Evolutionary conservation across 495 filamentous ascomycete species (phyloP).

Genomic region (Lasiosphaeriaceae sp.): DNA sequence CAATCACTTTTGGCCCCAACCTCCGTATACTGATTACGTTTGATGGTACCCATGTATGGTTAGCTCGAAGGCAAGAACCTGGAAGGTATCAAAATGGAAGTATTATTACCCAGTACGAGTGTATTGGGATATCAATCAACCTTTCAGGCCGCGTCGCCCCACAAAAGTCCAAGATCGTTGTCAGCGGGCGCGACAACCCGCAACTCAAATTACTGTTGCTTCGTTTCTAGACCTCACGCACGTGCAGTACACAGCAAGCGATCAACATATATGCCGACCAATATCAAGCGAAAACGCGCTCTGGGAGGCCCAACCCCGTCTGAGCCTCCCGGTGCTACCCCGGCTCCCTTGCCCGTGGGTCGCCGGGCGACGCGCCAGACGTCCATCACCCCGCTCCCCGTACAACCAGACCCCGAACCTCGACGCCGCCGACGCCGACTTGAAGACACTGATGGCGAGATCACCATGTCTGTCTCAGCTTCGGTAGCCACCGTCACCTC

Average conservation of each 20-base stretch:
- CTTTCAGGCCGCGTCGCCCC: too few relatives aligned
- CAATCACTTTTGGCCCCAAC: too few relatives aligned
- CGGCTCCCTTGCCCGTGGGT: constrained; percentile 17
- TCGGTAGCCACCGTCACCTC: constrained; percentile 1
- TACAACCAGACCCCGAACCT: constrained; percentile 28
- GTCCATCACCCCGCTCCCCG: constrained; percentile 29
- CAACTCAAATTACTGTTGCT: neutral
- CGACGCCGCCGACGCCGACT: constrained; percentile 33
- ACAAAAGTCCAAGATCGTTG: too few relatives aligned
- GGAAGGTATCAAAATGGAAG: too few relatives aligned
- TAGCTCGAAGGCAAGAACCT: too few relatives aligned
- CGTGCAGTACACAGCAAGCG: neutral
- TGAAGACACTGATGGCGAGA: constrained; percentile 12
- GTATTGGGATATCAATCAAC: too few relatives aligned
- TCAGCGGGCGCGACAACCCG: too few relatives aligned
- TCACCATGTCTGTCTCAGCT: neutral
- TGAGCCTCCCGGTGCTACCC: constrained; percentile 9
- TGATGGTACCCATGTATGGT: too few relatives aligned
- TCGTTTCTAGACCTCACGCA: neutral
- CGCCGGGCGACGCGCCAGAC: constrained; percentile 43
- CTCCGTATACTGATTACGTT: too few relatives aligned
- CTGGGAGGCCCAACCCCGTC: neutral
- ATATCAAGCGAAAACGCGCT: constrained; percentile 40
- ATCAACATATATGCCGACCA: constrained; percentile 21
- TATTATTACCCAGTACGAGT: too few relatives aligned